Base-by-base conservation (phyloP, 768 basidiomycete species). In the Lanmaoa rubissima region DNA sequence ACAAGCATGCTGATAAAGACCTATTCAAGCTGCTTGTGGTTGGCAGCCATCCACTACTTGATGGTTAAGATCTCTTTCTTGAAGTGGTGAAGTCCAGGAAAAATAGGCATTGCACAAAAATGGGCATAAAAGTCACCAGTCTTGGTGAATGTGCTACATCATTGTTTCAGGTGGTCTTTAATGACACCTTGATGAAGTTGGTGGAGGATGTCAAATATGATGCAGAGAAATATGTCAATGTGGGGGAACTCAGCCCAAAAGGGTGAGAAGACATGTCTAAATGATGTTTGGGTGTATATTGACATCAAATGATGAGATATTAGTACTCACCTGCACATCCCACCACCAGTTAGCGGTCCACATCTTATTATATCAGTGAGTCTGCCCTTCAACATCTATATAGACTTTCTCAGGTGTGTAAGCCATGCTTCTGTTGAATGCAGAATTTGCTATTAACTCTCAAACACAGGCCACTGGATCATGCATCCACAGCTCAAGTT, bases 101-200 rank as follows among this genome's bases (percentile, higher is more conserved):
- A 60, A 60, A 2, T 0, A 7, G 0, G 1, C 35, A 44, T 57
- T n/a, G n/a, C n/a, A n/a, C n/a, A n/a, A n/a, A n/a, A 60, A 2
- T 0, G 10, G 0, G 1, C 35, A 44, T 57, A 19, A 5, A 57
- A 47, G 11, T 19, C 3, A 4, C n/a, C 32, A 0, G 1, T 24
- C 11, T 16, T 17, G 0, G 17, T 17, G 3, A 59, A 16, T 0
- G 1, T 2, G 0, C 6, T 4, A 2, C 43, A 56, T 44, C 48
- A 55, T 46, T 21, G 28, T 16, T 58, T 58, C 21, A 55, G 11
- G 8, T 59, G 43, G 6, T 59, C 48, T 11, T 55, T 59, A 26
- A 59, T 4, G 1, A 59, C 21, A 0, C 49, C 49, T 47, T 59
- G 54, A 1, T 57, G 50, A 0, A 52, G 41, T 14, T 59, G 54